Conservation (phyloP, 495 filamentous ascomycete genomes). For the Echria macrotheca region DNA sequence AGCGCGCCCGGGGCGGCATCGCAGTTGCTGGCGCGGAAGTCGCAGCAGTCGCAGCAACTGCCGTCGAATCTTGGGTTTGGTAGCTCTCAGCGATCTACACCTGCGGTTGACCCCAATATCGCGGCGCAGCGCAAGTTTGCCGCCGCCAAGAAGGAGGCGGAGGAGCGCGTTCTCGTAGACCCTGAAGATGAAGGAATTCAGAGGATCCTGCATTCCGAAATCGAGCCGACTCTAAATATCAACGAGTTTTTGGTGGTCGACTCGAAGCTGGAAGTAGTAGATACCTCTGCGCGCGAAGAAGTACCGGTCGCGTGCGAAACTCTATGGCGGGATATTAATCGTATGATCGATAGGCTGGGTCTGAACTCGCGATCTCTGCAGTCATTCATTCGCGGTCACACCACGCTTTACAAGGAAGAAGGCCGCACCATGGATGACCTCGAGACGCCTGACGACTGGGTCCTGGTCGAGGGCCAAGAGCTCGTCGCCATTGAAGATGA, state of each 20-base stretch:
- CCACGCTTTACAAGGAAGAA: conserved; percentile 41
- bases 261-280: conserved; percentile 16
- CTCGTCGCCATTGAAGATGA: conserved; percentile 54
- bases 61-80: conserved; percentile 5
- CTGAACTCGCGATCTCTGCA: conserved; percentile 74
- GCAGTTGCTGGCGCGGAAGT: conserved; percentile 34
- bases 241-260: conserved; percentile 51
- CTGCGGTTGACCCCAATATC: conserved; percentile 32
- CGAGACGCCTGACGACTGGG: conserved; percentile 59
- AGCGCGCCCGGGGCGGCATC: conserved; percentile 53
- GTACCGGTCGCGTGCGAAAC: conserved; percentile 51
- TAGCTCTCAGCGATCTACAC: conserved; percentile 7
- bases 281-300: conserved; percentile 53
- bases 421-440: conserved; percentile 54
- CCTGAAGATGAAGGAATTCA: conserved; percentile 54
- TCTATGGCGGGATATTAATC: conserved; percentile 88
- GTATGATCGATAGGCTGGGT: conserved; percentile 90
- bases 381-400: conserved; percentile 64
- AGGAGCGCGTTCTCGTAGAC: conserved; percentile 47
- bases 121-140: conserved; percentile 37
- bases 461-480: conserved; percentile 62
- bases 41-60: conserved; percentile 20
- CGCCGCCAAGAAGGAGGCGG: conserved; percentile 42
- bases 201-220: conserved; percentile 40
- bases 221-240: conserved; percentile 44